These are phyloP conservation scores for Chalara sp. DNA, from an alignment of 2,329 filamentous ascomycete species.

Conservation along the genomic window DNA sequence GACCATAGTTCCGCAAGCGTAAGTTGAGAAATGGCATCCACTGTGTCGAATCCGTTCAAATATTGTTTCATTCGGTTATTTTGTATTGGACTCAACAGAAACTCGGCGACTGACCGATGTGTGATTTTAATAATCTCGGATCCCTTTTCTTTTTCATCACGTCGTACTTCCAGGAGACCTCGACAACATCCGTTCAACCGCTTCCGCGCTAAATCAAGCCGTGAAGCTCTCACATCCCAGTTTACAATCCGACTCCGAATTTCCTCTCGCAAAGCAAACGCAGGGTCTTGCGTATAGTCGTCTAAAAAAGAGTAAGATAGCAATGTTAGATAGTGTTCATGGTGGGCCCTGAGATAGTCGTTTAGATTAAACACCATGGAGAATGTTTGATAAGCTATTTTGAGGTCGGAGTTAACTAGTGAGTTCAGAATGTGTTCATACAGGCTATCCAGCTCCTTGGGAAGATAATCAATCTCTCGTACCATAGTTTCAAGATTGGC, in stretches of 20 bases:
- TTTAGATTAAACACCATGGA: background rate
- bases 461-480: background rate
- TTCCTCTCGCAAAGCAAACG: background rate
- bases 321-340: background rate
- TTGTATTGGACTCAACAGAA: too few relatives aligned
- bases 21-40: too few relatives aligned
- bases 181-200: too few relatives aligned
- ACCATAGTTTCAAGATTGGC: background rate
- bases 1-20: too few relatives aligned
- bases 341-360: background rate
- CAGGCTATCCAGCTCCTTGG: background rate
- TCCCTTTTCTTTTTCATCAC: too few relatives aligned
- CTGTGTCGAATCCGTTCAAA: too few relatives aligned
- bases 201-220: background rate
- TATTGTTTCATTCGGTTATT: too few relatives aligned
- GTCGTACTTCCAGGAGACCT: too few relatives aligned
- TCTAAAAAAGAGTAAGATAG: background rate
- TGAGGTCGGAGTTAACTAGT: background rate
- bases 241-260: background rate
- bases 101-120: too few relatives aligned
- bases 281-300: background rate
- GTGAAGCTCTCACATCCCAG: background rate
- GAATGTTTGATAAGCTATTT: slow-evolving; percentile 1
- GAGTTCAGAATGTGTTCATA: background rate
- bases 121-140: too few relatives aligned